Percentiles rank a stretch among this genome's conserved stretches.
phyloP scores from a whole-genome alignment of 345 rosid genomes.

The Hibiscus trionum region DNA sequence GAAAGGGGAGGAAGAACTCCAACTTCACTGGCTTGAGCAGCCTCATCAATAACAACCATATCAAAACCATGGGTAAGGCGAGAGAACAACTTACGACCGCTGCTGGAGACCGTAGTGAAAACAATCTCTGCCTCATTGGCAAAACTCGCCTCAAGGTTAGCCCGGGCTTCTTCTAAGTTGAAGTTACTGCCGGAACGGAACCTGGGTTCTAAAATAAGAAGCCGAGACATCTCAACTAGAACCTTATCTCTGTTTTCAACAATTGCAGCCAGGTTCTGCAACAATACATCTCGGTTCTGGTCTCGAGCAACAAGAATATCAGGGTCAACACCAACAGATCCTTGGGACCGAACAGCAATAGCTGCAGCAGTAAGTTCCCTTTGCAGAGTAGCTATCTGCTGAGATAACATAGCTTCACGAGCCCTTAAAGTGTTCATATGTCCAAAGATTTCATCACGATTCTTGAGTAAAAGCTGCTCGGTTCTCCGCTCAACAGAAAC shows the following conservation, averaged over 20 bases:
- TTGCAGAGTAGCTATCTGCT: conserved; percentile 71
- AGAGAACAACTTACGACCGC: conserved; percentile 93
- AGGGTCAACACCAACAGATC: conserved; percentile 97
- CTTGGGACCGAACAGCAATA: conserved; percentile 75
- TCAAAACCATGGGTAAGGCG: conserved; percentile 98
- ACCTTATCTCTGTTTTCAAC: conserved; percentile 95
- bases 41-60: conserved; percentile 99
- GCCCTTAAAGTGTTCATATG: conserved; percentile 78
- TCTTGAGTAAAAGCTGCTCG: conserved; percentile 71
- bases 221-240: conserved; percentile 95
- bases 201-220: conserved; percentile 72
- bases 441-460: conserved; percentile 77
- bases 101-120: conserved; percentile 97
- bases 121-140: conserved; percentile 99
- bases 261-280: conserved; percentile 87
- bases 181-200: conserved; percentile 74
- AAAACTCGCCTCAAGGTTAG: conserved; percentile 93
- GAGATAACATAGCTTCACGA: conserved; percentile 74
- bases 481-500: conserved; percentile 98
- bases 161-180: conserved; percentile 95
- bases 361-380: conserved; percentile 71
- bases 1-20: conserved; percentile 94
- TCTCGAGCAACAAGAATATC: conserved; percentile 85
- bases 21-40: conserved; percentile 98
- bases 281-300: conserved; percentile 76